Percentiles rank a stretch among this genome's conserved stretches.
Evolutionary conservation across 169 alveolate species (phyloP).

Genomic region (Toxoplasma gondii): DNA sequence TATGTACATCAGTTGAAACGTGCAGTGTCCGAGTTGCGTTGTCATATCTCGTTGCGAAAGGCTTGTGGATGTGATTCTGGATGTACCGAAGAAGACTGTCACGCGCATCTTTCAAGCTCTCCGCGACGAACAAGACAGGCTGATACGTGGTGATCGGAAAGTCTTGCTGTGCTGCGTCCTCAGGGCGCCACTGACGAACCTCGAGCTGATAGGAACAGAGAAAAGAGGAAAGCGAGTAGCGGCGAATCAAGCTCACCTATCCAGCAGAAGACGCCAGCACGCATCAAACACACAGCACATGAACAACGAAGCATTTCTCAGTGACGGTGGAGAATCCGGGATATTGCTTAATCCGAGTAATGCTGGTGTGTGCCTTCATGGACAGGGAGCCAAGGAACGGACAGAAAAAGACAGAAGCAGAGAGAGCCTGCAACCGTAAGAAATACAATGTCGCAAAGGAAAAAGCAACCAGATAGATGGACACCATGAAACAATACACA

Average conservation of each 20-base stretch:
- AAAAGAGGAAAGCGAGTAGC: neutral
- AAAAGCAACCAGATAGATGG: too few species aligned
- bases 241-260: too few species aligned
- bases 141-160: constrained; percentile 82
- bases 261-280: neutral
- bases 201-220: constrained; percentile 21
- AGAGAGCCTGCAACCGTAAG: too few species aligned
- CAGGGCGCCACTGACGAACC: constrained; percentile 63
- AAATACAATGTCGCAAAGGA: too few species aligned
- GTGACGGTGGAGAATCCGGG: too few species aligned
- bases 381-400: too few species aligned
- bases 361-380: too few species aligned
- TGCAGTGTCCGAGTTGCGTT: neutral
- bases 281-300: too few species aligned
- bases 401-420: too few species aligned
- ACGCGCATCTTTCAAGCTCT: constrained; percentile 53
- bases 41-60: constrained; percentile 46
- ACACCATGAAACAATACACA: too few species aligned
- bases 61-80: constrained; percentile 42
- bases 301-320: too few species aligned
- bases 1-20: neutral
- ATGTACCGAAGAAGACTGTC: constrained; percentile 6
- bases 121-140: constrained; percentile 77
- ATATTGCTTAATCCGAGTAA: too few species aligned
- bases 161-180: constrained; percentile 64